A percentile compares a stretch with the other conserved stretches of the same genome.
These are phyloP conservation scores for Centrapalus pauciflorus DNA, from an alignment of 129 eudicot species.

Conservation along the genomic window DNA sequence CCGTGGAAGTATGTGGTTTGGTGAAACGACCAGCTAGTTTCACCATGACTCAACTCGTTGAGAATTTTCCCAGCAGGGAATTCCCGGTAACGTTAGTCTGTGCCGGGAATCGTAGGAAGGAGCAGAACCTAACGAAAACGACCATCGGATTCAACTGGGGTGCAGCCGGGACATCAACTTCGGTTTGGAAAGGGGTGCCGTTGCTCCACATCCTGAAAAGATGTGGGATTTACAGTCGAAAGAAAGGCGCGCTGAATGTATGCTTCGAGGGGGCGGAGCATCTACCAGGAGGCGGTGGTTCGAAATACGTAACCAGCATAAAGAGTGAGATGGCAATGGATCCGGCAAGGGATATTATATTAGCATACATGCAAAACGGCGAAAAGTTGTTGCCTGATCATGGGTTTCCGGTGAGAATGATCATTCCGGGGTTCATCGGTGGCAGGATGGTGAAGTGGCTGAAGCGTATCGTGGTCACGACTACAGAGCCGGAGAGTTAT, in stretches of 20 bases:
- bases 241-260: conserved; percentile 68
- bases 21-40: conserved; percentile 59
- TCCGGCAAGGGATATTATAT: conserved; percentile 63
- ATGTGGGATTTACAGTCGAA: conserved; percentile 55
- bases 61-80: conserved; percentile 54
- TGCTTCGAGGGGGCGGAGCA: conserved; percentile 95
- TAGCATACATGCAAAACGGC: conserved; percentile 96
- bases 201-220: conserved; percentile 48
- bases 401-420: conserved; percentile 84
- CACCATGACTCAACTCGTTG: conserved; percentile 57
- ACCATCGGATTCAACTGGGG: conserved; percentile 97
- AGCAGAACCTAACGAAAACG: conserved; percentile 73
- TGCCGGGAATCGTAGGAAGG: conserved; percentile 88
- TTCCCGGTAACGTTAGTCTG: conserved; percentile 75
- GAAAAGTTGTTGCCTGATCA: conserved; percentile 70
- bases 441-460: conserved; percentile 98
- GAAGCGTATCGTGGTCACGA: conserved; percentile 70
- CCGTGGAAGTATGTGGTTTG: conserved; percentile 71
- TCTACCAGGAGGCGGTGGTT: conserved; percentile 93
- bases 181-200: conserved; percentile 89
- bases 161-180: conserved; percentile 72
- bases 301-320: conserved; percentile 81
- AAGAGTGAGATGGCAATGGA: conserved; percentile 77
- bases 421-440: conserved; percentile 89
- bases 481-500: conserved; percentile 63